Conservation (phyloP, 768 basidiomycete genomes). For the Leccinum aurantiacum region DNA sequence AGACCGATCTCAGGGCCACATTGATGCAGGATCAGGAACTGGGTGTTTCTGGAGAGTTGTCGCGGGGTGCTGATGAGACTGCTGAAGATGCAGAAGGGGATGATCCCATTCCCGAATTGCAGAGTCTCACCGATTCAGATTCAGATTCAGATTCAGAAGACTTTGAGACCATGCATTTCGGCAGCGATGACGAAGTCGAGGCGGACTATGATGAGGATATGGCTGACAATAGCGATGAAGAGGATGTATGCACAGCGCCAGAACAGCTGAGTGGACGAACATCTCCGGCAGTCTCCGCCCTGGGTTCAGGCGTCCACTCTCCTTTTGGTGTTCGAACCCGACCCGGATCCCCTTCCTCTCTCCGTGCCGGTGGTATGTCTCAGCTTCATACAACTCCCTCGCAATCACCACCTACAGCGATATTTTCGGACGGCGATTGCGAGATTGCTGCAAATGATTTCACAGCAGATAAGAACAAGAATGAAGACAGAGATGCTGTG, state of each 20-base stretch:
- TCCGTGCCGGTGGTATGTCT: slow-evolving; percentile 3
- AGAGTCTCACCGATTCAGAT: slow-evolving; percentile 23
- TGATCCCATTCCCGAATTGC: slow-evolving; percentile 26
- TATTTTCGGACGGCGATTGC: not conserved
- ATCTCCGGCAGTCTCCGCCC: slow-evolving; percentile 27
- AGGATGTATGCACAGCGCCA: slow-evolving; percentile 23
- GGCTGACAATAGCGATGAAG: slow-evolving; percentile 31
- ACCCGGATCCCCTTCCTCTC: slow-evolving; percentile 7
- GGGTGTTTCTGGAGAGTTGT: not conserved
- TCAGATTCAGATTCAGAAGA: slow-evolving; percentile 30
- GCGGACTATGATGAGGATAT: slow-evolving; percentile 31
- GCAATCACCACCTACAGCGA: slow-evolving; percentile 15
- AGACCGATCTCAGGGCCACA: slow-evolving; percentile 66
- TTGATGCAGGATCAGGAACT: slow-evolving; percentile 43
- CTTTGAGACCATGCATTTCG: slow-evolving; percentile 12
- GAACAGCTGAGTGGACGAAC: slow-evolving; percentile 26
- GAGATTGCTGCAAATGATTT: not conserved
- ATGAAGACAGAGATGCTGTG: not conserved
- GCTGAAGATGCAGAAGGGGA: slow-evolving; percentile 19
- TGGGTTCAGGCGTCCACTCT: slow-evolving; percentile 15
- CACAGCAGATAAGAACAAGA: slow-evolving; percentile 9
- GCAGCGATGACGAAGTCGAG: slow-evolving; percentile 27
- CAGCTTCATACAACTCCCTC: not conserved
- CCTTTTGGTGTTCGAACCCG: slow-evolving; percentile 8
- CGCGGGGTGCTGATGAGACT: slow-evolving; percentile 12